A percentile compares a stretch with the other conserved stretches of the same genome.
These are phyloP conservation scores for Penicillium ochrochloron DNA, from an alignment of 495 filamentous ascomycete species.

Conservation along the genomic window DNA sequence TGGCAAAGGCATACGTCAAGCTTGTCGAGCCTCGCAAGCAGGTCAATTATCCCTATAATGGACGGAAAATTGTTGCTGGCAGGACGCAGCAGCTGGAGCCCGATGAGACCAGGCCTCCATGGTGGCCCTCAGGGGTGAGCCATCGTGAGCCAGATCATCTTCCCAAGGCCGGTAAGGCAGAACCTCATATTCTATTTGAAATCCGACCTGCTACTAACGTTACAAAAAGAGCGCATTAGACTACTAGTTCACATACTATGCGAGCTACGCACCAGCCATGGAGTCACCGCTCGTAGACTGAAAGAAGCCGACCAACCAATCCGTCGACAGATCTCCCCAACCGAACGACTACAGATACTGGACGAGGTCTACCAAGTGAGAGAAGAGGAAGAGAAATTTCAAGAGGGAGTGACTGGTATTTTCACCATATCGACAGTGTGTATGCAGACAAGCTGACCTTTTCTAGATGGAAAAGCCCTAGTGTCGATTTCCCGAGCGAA, in stretches of 20 bases:
- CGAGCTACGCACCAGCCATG: constrained; percentile 43
- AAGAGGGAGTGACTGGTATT: constrained; percentile 61
- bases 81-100: constrained; percentile 42
- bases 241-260: constrained; percentile 65
- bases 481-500: constrained; percentile 41
- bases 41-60: constrained; percentile 77
- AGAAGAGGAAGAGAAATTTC: constrained; percentile 62
- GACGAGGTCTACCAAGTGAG: constrained; percentile 71
- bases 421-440: not conserved
- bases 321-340: constrained; percentile 45
- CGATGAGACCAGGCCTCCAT: constrained; percentile 60
- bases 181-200: not conserved
- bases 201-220: not conserved
- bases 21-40: constrained; percentile 85
- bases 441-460: constrained; percentile 1
- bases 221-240: constrained; percentile 57
- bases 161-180: constrained; percentile 64
- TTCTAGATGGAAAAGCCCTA: constrained; percentile 26
- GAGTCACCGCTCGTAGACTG: constrained; percentile 40
- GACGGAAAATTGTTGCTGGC: constrained; percentile 48
- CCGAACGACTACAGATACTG: constrained; percentile 48
- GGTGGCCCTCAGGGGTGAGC: constrained; percentile 73
- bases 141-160: constrained; percentile 84
- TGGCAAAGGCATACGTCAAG: constrained; percentile 81
- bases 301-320: constrained; percentile 50